Evolutionary conservation across 176 grass and related monocot genomes (phyloP), one percentile per base, ranked within the genome.

Genomic region (Rhynchospora pubera): DNA sequence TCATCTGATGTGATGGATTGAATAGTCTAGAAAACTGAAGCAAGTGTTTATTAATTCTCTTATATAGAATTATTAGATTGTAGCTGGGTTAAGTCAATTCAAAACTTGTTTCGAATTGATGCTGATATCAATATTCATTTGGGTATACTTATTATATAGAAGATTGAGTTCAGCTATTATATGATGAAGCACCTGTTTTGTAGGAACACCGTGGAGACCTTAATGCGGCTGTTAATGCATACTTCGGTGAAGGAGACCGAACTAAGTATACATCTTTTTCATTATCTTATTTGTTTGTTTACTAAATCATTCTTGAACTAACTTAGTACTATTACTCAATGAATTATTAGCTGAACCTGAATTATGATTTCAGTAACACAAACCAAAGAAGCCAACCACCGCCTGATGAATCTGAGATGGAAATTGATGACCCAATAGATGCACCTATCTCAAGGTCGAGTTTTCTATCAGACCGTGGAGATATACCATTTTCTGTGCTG

Each of bases 151-250:
- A 64, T 63, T 77, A 53, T 51, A 63, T 57, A 81, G 58, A 48
- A 47, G 14, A 55, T 48, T 83, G 82, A 32, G 69, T 65, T 56
- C 52, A 22, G 65, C 21, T 30, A 52, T 56, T 56, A 77, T 77
- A 56, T 77, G 72, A 77, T 53, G 50, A 77, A 77, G 50, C 2
- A 5, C 16, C 15, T 69, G 14, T 82, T 22, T 45, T 83, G 18
- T 65, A 99, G 93, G 91, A 95, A 87, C 87, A 93, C 87, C 84
- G 81, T 77, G 89, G 89, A 5, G 91, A 99, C 83, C 93, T 99
- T 82, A 99, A 96, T 88, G 89, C 71, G 86, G 97, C 97, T 75
- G 89, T 99, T 57, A 93, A 99, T 79, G 97, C 93, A 58, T 88
- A 93, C 81, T 95, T 99, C 75, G 90, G 86, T 76, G 97, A 95